Evolutionary conservation across 2,329 filamentous ascomycete species (phyloP), one percentile per base, ranked within the genome.

Genomic region (Fusarium tricinctum): DNA sequence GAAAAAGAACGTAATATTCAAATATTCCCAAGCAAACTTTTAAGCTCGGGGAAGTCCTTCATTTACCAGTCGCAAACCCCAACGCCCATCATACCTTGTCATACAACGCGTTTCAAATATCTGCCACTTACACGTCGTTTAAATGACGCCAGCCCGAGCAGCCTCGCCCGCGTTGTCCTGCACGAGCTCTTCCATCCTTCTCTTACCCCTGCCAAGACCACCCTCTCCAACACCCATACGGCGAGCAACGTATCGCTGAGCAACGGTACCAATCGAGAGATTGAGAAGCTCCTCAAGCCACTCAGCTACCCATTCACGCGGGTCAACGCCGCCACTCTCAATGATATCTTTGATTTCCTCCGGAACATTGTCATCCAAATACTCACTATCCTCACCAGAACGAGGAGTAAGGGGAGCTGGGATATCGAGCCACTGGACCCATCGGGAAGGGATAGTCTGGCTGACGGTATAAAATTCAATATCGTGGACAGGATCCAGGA

Each of bases 151-250:
- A n/a, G 88, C 88, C 57, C 87, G 78, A 1, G 88, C 87, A 20
- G 84, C 85, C 77, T 90, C 88, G 42, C 87, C 86, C 6, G 82
- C 88, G 8, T 86, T 85, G 46, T 87, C 86, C 63, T 84, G 80
- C 4, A 89, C 74, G 1, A 89, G 76, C 22, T 84, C 82, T 69
- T 89, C 86, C 68, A 85, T 81, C 71, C 81, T 84, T 73, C 84
- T 91, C 75, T 89, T 90, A 13, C 87, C 88, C 78, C 84, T 85
- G 22, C 86, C 87, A 42, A 88, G 80, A 7, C 84, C 83, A 13
- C 92, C 92, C 79, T 97, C 93, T 14, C 95, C 95, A 12, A 99
- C 95, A 14, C 96, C 95, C 96, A 99, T 99, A 58, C 96, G 85
- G 64, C 92, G 88, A 6, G 96, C 95, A 20, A 99, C 96, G 77